Conservation (phyloP, 106 monocot species). For the Dendrobium huoshanense region DNA sequence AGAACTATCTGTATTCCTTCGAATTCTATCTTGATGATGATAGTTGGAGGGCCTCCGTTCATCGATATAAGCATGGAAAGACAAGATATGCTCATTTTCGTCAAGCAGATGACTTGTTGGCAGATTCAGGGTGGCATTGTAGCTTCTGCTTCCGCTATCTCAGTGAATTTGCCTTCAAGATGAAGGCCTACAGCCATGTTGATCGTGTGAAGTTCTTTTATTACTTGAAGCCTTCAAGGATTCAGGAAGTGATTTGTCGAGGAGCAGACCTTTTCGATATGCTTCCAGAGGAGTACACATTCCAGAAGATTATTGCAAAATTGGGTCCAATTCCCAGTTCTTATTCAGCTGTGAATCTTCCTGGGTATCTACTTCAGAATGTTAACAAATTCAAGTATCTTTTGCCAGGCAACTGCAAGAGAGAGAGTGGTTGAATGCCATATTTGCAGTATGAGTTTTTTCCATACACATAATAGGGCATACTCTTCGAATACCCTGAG, state of each 20-base stretch:
- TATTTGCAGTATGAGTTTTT: not conserved
- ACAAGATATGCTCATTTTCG: conserved; percentile 78
- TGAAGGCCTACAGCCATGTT: conserved; percentile 87
- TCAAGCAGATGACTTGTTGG: conserved; percentile 52
- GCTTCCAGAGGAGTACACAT: conserved; percentile 74
- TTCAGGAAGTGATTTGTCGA: conserved; percentile 66
- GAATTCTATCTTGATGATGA: conserved; percentile 63
- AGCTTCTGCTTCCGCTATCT: conserved; percentile 83
- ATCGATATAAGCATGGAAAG: conserved; percentile 42
- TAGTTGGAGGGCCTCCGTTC: conserved; percentile 86
- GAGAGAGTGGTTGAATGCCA: conserved; percentile 38
- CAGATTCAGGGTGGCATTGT: conserved; percentile 90
- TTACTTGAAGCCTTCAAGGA: conserved; percentile 37
- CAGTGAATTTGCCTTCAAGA: conserved; percentile 72
- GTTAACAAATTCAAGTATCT: conserved; percentile 41
- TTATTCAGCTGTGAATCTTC: conserved; percentile 54
- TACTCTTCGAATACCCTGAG: not conserved
- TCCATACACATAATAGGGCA: not conserved
- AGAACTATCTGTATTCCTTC: conserved; percentile 82
- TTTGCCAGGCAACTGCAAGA: conserved; percentile 50
- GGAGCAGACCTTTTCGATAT: conserved; percentile 79
- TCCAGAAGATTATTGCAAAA: conserved; percentile 56
- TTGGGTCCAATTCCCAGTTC: conserved; percentile 53
- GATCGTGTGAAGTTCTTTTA: conserved; percentile 54
- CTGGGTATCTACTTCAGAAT: conserved; percentile 43